Percentiles rank a stretch among this genome's conserved stretches.
Evolutionary conservation across 2,329 filamentous ascomycete genomes (phyloP).

Genomic region (Bertia moriformis): DNA sequence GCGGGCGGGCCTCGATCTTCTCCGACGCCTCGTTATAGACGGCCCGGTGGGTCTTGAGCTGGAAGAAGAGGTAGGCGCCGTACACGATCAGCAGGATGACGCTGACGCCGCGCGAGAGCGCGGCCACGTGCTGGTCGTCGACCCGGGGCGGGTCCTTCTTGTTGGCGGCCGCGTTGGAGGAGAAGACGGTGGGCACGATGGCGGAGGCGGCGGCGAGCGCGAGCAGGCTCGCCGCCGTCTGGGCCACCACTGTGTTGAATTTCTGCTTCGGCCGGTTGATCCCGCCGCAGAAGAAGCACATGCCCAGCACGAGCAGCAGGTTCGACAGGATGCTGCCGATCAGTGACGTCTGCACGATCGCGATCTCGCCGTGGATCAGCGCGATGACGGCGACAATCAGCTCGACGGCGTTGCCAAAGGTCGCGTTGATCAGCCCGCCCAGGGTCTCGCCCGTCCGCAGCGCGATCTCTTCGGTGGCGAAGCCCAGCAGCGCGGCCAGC

Average conservation of each 20-base stretch:
- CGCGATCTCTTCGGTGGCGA: slow-evolving; percentile 45
- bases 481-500: slow-evolving; percentile 38
- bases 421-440: slow-evolving; percentile 45
- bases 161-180: slow-evolving; percentile 13
- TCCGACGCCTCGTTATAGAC: slow-evolving; percentile 26
- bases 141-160: slow-evolving; percentile 6
- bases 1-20: background rate
- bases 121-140: slow-evolving; percentile 23
- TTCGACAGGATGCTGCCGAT: slow-evolving; percentile 62
- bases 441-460: slow-evolving; percentile 39
- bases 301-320: slow-evolving; percentile 49
- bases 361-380: slow-evolving; percentile 50
- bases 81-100: slow-evolving; percentile 40
- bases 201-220: slow-evolving; percentile 37
- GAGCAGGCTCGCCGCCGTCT: slow-evolving; percentile 33
- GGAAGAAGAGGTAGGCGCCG: slow-evolving; percentile 39
- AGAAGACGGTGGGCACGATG: slow-evolving; percentile 37
- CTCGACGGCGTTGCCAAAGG: slow-evolving; percentile 47
- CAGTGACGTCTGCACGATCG: slow-evolving; percentile 64
- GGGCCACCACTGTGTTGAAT: slow-evolving; percentile 42
- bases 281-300: slow-evolving; percentile 37
- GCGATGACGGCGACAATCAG: slow-evolving; percentile 55
- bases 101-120: slow-evolving; percentile 37
- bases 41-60: slow-evolving; percentile 32
- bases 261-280: slow-evolving; percentile 26